Percentiles rank a stretch among this genome's conserved stretches.
Conservation (phyloP, 2,329 filamentous ascomycete genomes). For the Arthrobotrys iridis region DNA sequence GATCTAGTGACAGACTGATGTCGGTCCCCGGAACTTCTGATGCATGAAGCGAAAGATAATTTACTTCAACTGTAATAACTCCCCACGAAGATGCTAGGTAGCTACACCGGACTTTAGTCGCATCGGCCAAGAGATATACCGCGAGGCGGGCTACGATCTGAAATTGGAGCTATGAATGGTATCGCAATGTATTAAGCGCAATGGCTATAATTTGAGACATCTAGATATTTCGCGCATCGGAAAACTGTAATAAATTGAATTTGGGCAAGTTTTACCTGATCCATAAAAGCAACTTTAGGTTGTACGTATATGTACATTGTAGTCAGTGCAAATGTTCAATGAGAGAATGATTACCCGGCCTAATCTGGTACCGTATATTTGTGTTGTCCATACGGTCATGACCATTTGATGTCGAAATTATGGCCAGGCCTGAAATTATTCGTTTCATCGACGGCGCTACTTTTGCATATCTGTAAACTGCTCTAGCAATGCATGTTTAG, state of each 20-base stretch:
- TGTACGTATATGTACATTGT: too few relatives aligned
- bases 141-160: not conserved
- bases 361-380: too few relatives aligned
- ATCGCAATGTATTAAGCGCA: not conserved
- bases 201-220: not conserved
- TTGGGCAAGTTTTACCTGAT: too few relatives aligned
- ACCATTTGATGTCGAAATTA: not conserved
- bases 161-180: not conserved
- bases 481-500: not conserved
- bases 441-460: not conserved
- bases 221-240: not conserved
- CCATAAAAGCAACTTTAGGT: too few relatives aligned
- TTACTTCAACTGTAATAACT: not conserved
- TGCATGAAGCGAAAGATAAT: conserved; percentile 11
- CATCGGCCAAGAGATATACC: conserved; percentile 2
- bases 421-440: not conserved
- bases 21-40: not conserved
- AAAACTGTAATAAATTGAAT: not conserved
- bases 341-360: too few relatives aligned
- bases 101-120: not conserved
- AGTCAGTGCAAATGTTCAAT: too few relatives aligned
- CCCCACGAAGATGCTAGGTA: not conserved
- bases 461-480: not conserved
- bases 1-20: conserved; percentile 1
- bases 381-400: too few relatives aligned